Conservation (phyloP, 345 rosid genomes). For the Gossypium thurberi region DNA sequence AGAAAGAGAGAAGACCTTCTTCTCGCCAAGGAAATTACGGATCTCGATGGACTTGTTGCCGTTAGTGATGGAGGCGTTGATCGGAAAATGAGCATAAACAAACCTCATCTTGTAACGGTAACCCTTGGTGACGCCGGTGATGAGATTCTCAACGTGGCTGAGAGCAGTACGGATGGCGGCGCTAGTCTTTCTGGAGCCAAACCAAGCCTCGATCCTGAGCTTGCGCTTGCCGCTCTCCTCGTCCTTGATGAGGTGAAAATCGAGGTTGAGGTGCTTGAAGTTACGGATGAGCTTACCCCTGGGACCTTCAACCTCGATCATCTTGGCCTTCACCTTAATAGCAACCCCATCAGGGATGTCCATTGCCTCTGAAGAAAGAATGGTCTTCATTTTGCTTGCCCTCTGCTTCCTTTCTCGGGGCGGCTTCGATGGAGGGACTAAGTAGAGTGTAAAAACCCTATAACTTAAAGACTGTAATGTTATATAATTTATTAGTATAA, state of each 20-base stretch:
- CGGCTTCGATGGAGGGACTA: not conserved
- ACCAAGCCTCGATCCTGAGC: constrained; percentile 61
- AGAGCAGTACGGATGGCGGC: constrained; percentile 60
- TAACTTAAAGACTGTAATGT: not conserved
- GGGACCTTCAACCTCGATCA: constrained; percentile 53
- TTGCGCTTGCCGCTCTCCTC: constrained; percentile 37
- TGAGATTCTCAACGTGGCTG: constrained; percentile 65
- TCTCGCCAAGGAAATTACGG: constrained; percentile 64
- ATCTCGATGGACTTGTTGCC: constrained; percentile 57
- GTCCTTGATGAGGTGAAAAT: constrained; percentile 49
- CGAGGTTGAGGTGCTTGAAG: constrained; percentile 61
- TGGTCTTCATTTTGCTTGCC: constrained; percentile 37
- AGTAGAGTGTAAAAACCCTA: not conserved
- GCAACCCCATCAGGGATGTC: constrained; percentile 52
- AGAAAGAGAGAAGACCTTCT: constrained; percentile 28
- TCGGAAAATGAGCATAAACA: constrained; percentile 74
- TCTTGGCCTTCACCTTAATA: constrained; percentile 47
- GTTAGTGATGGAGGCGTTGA: constrained; percentile 61
- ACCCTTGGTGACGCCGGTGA: constrained; percentile 62
- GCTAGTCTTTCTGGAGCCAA: constrained; percentile 47
- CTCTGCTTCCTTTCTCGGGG: not conserved
- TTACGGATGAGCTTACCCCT: constrained; percentile 53
- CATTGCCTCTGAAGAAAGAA: constrained; percentile 54
- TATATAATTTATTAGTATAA: no score
- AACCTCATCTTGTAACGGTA: constrained; percentile 81